Evolutionary conservation across 768 basidiomycete species (phyloP).

Genomic region (Collybia sordida): DNA sequence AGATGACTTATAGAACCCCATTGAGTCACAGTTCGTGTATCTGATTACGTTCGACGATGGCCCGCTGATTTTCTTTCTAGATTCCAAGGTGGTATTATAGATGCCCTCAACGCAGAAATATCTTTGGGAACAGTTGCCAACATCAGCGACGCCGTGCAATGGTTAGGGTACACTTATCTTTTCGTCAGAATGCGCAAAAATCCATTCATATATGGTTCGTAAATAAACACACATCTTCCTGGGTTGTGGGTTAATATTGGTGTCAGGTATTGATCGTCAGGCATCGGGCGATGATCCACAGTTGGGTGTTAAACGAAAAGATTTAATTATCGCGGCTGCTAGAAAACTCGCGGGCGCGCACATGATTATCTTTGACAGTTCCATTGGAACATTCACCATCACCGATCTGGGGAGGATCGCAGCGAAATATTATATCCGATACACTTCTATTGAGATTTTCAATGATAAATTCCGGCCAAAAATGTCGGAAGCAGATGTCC

Average conservation of each 20-base stretch:
- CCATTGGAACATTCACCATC: conserved; percentile 58
- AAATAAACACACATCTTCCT: background rate
- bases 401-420: conserved; percentile 97
- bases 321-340: conserved; percentile 69
- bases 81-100: conserved; percentile 83
- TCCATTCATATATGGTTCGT: conserved; percentile 79
- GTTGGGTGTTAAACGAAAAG: conserved; percentile 65
- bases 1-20: conserved; percentile 64
- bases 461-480: conserved; percentile 70
- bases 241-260: conserved; percentile 8
- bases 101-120: conserved; percentile 94
- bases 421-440: conserved; percentile 92
- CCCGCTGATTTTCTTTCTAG: conserved; percentile 27
- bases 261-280: conserved; percentile 71
- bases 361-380: conserved; percentile 80
- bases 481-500: conserved; percentile 93
- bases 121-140: conserved; percentile 92
- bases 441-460: conserved; percentile 86
- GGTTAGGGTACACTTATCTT: conserved; percentile 97
- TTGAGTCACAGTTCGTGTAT: conserved; percentile 83
- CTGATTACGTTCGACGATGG: background rate
- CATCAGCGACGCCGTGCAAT: conserved; percentile 82
- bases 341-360: conserved; percentile 60
- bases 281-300: conserved; percentile 68
- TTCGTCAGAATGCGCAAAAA: conserved; percentile 94